phyloP scores from a whole-genome alignment of 2,329 filamentous ascomycete species.

The Epicoccum sorghinum region DNA sequence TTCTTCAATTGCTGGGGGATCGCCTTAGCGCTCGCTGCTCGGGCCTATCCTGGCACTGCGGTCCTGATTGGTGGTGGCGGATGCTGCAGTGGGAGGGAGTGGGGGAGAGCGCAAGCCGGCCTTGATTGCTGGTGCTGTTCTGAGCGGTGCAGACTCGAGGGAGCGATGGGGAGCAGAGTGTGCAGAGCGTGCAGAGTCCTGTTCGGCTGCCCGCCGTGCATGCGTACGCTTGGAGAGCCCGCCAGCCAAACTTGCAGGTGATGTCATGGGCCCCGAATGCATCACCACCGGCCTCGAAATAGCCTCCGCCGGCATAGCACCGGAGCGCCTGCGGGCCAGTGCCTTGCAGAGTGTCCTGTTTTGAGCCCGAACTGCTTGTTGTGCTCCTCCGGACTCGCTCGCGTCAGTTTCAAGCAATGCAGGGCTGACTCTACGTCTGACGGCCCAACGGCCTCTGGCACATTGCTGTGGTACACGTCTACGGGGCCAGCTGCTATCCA shows the following conservation, averaged over 20 bases:
- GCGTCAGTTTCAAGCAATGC: background rate
- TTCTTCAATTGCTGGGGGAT: slow-evolving; percentile 42
- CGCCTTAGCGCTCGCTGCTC: slow-evolving; percentile 44
- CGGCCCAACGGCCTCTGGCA: background rate
- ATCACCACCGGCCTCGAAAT: slow-evolving; percentile 11
- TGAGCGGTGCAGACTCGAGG: background rate
- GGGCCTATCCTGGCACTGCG: slow-evolving; percentile 21
- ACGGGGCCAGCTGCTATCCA: background rate
- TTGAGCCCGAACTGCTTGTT: slow-evolving; percentile 1
- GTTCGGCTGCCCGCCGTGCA: slow-evolving; percentile 5
- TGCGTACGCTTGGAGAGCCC: background rate
- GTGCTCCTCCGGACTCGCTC: background rate
- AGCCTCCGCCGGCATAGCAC: slow-evolving; percentile 1
- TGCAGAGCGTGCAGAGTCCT: background rate
- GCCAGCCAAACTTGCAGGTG: slow-evolving; percentile 10
- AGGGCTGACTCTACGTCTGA: background rate
- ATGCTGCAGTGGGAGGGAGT: slow-evolving; percentile 7
- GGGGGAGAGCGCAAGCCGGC: background rate
- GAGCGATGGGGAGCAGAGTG: background rate
- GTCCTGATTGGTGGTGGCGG: slow-evolving; percentile 38
- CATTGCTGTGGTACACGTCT: slow-evolving; percentile 3
- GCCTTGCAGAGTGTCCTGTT: slow-evolving; percentile 7
- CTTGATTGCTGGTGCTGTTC: background rate
- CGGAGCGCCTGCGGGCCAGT: slow-evolving; percentile 9
- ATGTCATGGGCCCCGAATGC: slow-evolving; percentile 14